Evolutionary conservation across 2,329 filamentous ascomycete species (phyloP), one percentile per base, ranked within the genome.

Genomic region (Aspergillus alliaceus): DNA sequence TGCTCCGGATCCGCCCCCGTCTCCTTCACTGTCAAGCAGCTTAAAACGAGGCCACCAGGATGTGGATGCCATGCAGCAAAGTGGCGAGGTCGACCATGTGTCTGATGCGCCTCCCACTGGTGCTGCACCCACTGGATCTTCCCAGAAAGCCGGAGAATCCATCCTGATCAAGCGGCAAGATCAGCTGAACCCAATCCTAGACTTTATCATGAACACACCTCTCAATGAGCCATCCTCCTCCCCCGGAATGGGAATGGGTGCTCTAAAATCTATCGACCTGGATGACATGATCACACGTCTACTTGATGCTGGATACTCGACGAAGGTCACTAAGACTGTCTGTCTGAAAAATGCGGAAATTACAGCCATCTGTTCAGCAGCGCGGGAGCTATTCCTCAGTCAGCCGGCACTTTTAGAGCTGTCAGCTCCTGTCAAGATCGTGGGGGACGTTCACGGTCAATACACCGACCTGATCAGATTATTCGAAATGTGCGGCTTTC

Each of bases 401-500:
- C 95, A 99, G 71, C 95, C 95, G 4, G 92, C 95, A 1, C 81
- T 99, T 24, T 79, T 99, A 56, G 95, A 99, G 76, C 84, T 99
- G 46, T 89, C 93, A 61, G 91, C 95, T 4, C 93, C 95, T 0
- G 95, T 99, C 70, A 99, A 99, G 79, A 96, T 99, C 68, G 95
- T 98, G 27, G 93, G 93, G 51, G 93, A 98, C 72, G 91, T 98
- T 14, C 93, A 98, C 72, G 93, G 93, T 51, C 93, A 98, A 75
- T 98, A 96, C 74, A 96, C 92, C 11, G 93, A 98, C 75, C 80
- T 98, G 51, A 96, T 98, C 69, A 88, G 93, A 62, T 91, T 98
- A 84, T 98, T 98, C 70, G 93, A 98, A 75, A 97, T 97, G 93
- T 97, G 93, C 72, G 93, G 93, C 5, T 98, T 97, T 70, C 93